Conservation (phyloP, 176 grass and related monocot genomes). For the Pontederia crassipes region DNA sequence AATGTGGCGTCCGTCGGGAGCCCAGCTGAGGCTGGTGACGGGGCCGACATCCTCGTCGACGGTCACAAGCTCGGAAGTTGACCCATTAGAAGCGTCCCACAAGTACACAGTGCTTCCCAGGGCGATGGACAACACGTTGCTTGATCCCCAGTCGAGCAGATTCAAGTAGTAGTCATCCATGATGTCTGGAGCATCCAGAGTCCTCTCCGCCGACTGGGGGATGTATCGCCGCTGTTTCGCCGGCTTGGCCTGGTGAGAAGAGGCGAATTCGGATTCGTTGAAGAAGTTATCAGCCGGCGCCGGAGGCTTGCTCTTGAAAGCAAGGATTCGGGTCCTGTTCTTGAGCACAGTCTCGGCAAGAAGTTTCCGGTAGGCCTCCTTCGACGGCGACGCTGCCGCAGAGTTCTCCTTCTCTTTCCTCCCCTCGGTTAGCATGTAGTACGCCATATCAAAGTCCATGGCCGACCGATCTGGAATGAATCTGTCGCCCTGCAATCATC, state of each 20-base stretch:
- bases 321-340: constrained; percentile 46
- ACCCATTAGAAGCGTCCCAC: constrained; percentile 1
- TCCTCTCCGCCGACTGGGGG: constrained; percentile 16
- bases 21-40: constrained; percentile 6
- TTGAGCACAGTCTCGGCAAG: constrained; percentile 45
- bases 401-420: constrained; percentile 43
- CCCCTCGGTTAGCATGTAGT: constrained; percentile 47
- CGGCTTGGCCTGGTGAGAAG: background rate
- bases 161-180: constrained; percentile 17
- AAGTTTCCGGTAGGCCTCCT: constrained; percentile 41
- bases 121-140: constrained; percentile 4
- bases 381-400: constrained; percentile 16
- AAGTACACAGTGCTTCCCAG: background rate
- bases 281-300: constrained; percentile 16
- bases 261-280: background rate
- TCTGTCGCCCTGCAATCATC: constrained; percentile 41
- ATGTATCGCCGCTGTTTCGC: constrained; percentile 5
- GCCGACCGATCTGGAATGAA: constrained; percentile 42
- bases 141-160: constrained; percentile 13
- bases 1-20: constrained; percentile 1
- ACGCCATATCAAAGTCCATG: constrained; percentile 58
- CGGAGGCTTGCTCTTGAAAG: constrained; percentile 41
- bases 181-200: constrained; percentile 4
- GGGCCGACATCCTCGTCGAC: constrained; percentile 1
- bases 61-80: constrained; percentile 1